Conservation (phyloP, 1,139 yeast species). For the Yamadazyma sp. region DNA sequence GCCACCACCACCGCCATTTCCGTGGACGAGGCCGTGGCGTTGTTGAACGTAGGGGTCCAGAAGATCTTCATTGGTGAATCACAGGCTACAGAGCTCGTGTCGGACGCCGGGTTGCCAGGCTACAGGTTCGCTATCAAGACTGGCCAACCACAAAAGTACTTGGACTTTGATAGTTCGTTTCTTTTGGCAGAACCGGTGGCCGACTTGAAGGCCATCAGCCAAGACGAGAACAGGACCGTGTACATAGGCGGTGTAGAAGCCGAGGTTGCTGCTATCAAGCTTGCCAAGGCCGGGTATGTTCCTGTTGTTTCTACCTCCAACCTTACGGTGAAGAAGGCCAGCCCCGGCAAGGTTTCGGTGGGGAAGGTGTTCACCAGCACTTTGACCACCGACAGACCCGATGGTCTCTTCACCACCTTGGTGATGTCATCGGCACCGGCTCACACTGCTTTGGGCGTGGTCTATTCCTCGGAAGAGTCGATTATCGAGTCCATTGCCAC, state of each 20-base stretch:
- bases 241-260: slow-evolving; percentile 26
- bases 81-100: slow-evolving; percentile 33
- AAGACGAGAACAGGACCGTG: slow-evolving; percentile 45
- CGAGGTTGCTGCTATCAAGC: slow-evolving; percentile 28
- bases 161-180: slow-evolving; percentile 23
- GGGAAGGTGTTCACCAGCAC: slow-evolving; percentile 55
- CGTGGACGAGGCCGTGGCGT: slow-evolving; percentile 47
- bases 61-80: slow-evolving; percentile 45
- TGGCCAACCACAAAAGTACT: slow-evolving; percentile 7
- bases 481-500: slow-evolving; percentile 79
- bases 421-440: slow-evolving; percentile 65
- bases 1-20: slow-evolving; percentile 22
- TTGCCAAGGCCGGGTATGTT: slow-evolving; percentile 41
- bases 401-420: slow-evolving; percentile 81
- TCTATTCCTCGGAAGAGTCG: slow-evolving; percentile 83
- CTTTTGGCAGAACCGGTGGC: slow-evolving; percentile 21
- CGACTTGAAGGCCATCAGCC: slow-evolving; percentile 19
- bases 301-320: slow-evolving; percentile 45
- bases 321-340: slow-evolving; percentile 41
- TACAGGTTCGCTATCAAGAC: slow-evolving; percentile 51
- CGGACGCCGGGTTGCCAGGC: slow-evolving; percentile 59
- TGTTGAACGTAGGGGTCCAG: slow-evolving; percentile 69
- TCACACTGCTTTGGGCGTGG: slow-evolving; percentile 74
- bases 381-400: slow-evolving; percentile 78
- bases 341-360: slow-evolving; percentile 38